A percentile compares a stretch with the other conserved stretches of the same genome.
These are phyloP conservation scores for Rosa lucieae DNA, from an alignment of 306 rosid species.

Conservation along the genomic window DNA sequence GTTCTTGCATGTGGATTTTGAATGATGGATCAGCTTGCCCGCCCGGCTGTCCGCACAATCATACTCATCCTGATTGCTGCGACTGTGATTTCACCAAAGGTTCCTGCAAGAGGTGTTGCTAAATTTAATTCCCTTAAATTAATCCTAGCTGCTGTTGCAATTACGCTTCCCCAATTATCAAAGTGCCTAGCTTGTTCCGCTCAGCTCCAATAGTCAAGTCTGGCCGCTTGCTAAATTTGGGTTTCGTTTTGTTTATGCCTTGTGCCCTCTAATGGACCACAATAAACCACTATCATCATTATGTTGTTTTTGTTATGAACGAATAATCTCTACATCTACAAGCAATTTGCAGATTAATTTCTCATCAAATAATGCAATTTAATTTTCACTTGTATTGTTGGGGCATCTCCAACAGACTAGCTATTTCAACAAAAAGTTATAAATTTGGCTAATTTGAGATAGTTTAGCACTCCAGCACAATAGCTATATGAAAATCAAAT, in stretches of 20 bases:
- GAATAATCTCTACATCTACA: too few species aligned
- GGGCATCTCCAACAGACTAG: too few species aligned
- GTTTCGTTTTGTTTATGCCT: neutral
- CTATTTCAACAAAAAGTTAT: too few species aligned
- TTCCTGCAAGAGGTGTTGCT: neutral
- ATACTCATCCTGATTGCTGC: neutral
- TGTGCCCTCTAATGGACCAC: neutral
- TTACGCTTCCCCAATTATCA: neutral
- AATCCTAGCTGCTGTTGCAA: neutral
- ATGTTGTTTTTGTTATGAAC: neutral
- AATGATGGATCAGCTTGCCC: conserved; percentile 4
- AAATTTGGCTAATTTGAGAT: too few species aligned
- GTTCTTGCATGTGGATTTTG: neutral
- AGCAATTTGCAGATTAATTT: too few species aligned
- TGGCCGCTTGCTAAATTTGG: neutral
- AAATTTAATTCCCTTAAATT: neutral
- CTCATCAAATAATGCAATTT: neutral
- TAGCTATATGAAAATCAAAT: too few species aligned
- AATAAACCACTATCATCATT: neutral
- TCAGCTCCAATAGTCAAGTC: conserved; percentile 1
- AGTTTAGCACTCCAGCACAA: too few species aligned
- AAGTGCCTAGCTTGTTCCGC: neutral
- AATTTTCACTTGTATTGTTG: too few species aligned
- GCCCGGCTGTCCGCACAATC: neutral
- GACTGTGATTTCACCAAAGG: neutral